Conservation (phyloP, 2,329 filamentous ascomycete genomes). For the Fusarium camptoceras region DNA sequence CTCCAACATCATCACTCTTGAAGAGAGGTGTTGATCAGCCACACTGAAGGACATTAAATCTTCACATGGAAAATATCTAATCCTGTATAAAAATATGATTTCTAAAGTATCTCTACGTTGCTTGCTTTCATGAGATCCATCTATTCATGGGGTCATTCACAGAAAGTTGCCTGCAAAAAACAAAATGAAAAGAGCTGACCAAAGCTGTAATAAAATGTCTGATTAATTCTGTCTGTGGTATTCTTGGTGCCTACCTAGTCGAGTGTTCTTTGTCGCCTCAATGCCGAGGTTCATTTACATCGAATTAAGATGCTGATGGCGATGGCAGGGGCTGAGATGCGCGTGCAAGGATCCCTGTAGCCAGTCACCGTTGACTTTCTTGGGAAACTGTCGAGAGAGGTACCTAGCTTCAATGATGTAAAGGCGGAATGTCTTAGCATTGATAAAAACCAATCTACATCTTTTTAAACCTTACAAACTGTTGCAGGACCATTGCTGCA, state of each 20-base stretch:
- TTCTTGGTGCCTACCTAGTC: no score
- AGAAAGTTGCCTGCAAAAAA: neutral
- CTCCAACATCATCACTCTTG: neutral
- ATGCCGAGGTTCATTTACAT: conserved; percentile 1
- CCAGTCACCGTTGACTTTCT: neutral
- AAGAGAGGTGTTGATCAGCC: neutral
- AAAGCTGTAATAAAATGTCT: neutral
- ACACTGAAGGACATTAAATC: neutral
- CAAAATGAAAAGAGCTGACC: neutral
- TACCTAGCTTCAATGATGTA: conserved; percentile 17
- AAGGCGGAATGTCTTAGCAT: conserved; percentile 13
- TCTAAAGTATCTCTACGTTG: neutral
- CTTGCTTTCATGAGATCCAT: neutral
- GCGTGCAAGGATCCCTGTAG: conserved; percentile 12
- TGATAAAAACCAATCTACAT: neutral
- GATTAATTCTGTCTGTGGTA: neutral
- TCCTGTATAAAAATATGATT: neutral
- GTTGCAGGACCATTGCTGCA: neutral
- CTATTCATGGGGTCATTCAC: neutral
- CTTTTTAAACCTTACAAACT: neutral
- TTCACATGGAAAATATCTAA: neutral
- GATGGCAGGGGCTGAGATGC: conserved; percentile 10
- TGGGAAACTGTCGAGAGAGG: neutral
- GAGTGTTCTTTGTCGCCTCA: neutral
- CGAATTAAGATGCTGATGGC: conserved; percentile 35